Conservation (phyloP, 257 asterid species). For the Solanum appendiculatum region DNA sequence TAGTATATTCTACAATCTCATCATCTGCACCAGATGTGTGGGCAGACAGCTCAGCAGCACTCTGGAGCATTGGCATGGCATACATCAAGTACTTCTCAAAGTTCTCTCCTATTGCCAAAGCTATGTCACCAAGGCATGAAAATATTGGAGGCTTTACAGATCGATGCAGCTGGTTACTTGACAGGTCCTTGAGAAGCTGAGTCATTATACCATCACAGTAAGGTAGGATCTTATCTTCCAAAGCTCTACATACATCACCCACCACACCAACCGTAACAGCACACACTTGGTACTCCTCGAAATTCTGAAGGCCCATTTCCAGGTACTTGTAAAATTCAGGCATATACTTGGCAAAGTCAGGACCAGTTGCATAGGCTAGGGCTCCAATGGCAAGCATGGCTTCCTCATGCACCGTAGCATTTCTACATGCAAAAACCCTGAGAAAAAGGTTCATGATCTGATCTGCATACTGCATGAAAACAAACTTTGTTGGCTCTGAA, state of each 20-base stretch:
- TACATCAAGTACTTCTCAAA: conserved; percentile 77
- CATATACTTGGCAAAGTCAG: conserved; percentile 63
- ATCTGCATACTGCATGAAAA: conserved; percentile 67
- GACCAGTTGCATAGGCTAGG: conserved; percentile 67
- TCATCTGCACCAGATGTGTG: conserved; percentile 62
- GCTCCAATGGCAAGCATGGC: conserved; percentile 95
- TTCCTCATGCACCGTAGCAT: conserved; percentile 88
- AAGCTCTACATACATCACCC: conserved; percentile 81
- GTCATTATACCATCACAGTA: conserved; percentile 89
- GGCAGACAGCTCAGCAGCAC: conserved; percentile 78
- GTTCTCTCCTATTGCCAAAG: conserved; percentile 73
- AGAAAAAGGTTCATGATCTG: conserved; percentile 73
- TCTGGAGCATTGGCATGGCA: conserved; percentile 91
- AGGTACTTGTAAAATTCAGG: conserved; percentile 75
- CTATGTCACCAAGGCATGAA: conserved; percentile 86
- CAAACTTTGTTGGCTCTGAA: conserved; percentile 49
- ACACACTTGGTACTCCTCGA: conserved; percentile 88
- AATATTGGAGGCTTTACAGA: conserved; percentile 87
- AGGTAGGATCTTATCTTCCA: conserved; percentile 66
- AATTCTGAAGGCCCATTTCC: conserved; percentile 92
- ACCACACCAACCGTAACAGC: conserved; percentile 88
- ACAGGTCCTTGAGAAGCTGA: conserved; percentile 62
- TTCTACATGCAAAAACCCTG: conserved; percentile 69
- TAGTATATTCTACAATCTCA: conserved; percentile 65
- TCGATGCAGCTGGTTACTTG: conserved; percentile 73